Evolutionary conservation across 2,329 filamentous ascomycete genomes (phyloP).

Genomic region (Apiospora pterosperma): DNA sequence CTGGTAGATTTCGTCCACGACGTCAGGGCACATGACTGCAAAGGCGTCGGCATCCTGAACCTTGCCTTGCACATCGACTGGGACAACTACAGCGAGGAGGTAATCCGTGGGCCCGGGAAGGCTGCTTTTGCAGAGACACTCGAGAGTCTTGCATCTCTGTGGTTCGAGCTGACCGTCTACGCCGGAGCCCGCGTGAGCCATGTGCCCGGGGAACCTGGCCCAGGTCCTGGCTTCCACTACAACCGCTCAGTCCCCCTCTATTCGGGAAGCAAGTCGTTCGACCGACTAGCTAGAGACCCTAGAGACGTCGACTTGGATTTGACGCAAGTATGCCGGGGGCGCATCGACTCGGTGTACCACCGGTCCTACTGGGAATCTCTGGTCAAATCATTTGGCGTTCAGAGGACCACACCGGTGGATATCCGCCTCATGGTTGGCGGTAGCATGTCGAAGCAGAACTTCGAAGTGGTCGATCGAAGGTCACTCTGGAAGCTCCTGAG

Average conservation of each 20-base stretch:
- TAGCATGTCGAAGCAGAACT: neutral
- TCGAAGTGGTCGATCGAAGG: neutral
- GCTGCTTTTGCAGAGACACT: neutral
- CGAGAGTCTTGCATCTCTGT: neutral
- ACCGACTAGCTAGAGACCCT: neutral
- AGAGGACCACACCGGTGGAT: neutral
- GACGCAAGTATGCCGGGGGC: neutral
- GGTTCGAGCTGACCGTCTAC: neutral
- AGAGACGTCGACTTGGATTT: neutral
- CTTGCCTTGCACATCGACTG: conserved; percentile 1
- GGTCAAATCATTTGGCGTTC: neutral
- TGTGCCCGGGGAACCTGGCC: neutral
- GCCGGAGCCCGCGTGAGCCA: neutral
- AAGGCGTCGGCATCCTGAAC: neutral
- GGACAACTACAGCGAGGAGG: conserved; percentile 1
- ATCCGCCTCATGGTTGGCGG: conserved; percentile 1
- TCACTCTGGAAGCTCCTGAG: neutral
- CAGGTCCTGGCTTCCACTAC: neutral
- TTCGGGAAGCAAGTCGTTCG: neutral
- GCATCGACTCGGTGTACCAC: neutral
- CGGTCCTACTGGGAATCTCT: neutral
- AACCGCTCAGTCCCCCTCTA: conserved; percentile 1
- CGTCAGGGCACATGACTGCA: neutral
- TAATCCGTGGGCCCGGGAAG: neutral
- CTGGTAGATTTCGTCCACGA: conserved; percentile 3